Base-by-base conservation (phyloP, 495 filamentous ascomycete genomes). In the Hypoxylon trugodes region DNA sequence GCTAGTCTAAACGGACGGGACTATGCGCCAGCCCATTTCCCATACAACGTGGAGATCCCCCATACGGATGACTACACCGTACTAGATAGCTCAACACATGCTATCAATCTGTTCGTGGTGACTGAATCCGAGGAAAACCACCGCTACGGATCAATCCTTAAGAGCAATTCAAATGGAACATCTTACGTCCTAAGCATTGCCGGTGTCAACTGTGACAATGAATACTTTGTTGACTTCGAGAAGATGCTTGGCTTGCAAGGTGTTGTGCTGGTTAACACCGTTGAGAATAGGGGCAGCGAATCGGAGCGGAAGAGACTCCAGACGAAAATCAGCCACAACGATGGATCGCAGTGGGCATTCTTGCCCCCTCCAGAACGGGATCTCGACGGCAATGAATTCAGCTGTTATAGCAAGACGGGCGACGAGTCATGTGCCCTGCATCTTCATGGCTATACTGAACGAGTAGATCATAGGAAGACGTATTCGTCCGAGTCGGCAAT, bases 151-250 rank as follows among this genome's bases (percentile, higher is more conserved):
- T 86, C 86, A 19, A 88, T 99, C 48, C 82, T 99, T 69, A 98
- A 98, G 82, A 96, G 92, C 66, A 99, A 99, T 76, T 97, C 91
- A 67, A 98, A 98, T 70, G 95, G 95, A 32, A 98, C 95, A 0
- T 93, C 89, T 2, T 99, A 97, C 65, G 90, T 96, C 16, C 77
- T 93, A 45, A 93, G 89, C 73, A 77, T 94, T 6, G 76, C 82
- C 42, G 84, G 82, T 0, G 90, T 97, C 65, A 96, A 96, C 73
- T 83, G 89, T 51, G 86, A 96, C 65, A 74, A 80, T 2, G 61
- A 47, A 0, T 93, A 89, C 36, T 96, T 88, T 71, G 92, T 95
- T 33, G 95, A 99, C 73, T 99, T 96, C 71, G 95, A 99, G 72
- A 96, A 96, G 79, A 91, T 96, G 84, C 84, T 88, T 21, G 91